A percentile compares a stretch with the other conserved stretches of the same genome.
These are phyloP conservation scores for Linaria vulgaris DNA, from an alignment of 257 asterid species.

Conservation along the genomic window DNA sequence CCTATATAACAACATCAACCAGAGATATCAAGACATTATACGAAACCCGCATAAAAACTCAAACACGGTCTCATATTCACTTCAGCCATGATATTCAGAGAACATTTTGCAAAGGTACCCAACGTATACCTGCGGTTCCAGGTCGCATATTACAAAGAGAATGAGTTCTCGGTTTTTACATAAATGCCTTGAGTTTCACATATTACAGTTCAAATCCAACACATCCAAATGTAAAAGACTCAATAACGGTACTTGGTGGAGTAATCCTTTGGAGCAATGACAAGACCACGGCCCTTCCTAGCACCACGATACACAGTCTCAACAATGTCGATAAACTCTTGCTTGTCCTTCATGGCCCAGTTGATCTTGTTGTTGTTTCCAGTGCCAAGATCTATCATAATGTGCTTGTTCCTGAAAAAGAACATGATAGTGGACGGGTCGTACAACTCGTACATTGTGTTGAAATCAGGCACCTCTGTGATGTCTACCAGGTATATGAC, in stretches of 20 bases:
- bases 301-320: constrained; percentile 95
- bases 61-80: too few relatives aligned
- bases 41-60: too few relatives aligned
- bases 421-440: constrained; percentile 93
- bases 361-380: constrained; percentile 95
- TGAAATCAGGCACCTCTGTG: constrained; percentile 89
- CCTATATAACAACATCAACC: too few relatives aligned
- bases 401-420: constrained; percentile 96
- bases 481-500: constrained; percentile 86
- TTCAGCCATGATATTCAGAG: too few relatives aligned
- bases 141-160: neutral
- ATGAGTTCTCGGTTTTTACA: too few relatives aligned
- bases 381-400: constrained; percentile 96
- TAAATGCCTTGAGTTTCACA: too few relatives aligned
- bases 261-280: constrained; percentile 96
- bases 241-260: constrained; percentile 89
- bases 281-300: constrained; percentile 93
- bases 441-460: constrained; percentile 92
- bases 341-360: constrained; percentile 96
- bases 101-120: too few relatives aligned
- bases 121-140: neutral
- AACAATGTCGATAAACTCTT: constrained; percentile 92
- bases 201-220: neutral
- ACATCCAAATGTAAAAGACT: constrained; percentile 3
- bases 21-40: too few relatives aligned